Conservation (phyloP, 139 green algal species). For the Ostreobium quekettii region DNA sequence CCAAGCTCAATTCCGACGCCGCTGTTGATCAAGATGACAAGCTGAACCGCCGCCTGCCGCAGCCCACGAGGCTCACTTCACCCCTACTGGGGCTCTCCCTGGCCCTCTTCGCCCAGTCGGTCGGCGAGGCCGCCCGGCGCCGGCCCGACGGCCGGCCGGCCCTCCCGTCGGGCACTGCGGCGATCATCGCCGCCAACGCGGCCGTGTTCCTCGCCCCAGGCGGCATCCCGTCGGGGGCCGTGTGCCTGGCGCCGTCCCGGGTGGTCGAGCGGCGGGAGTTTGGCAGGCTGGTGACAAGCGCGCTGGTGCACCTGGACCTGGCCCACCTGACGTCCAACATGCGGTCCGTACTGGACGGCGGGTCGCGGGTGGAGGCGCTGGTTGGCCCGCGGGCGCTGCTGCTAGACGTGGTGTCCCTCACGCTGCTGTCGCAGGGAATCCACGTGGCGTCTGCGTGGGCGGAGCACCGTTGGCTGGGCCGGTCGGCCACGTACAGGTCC, state of each 20-base stretch:
- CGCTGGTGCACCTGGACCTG: background rate
- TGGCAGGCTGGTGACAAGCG: background rate
- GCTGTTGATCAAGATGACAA: no score
- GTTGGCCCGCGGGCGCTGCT: background rate
- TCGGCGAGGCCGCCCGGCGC: background rate
- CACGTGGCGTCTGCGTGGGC: background rate
- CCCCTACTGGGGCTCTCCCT: background rate
- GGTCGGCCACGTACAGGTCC: background rate
- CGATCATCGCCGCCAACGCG: background rate
- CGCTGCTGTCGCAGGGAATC: slow-evolving; percentile 4
- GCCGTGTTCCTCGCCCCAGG: background rate
- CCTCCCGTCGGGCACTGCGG: background rate
- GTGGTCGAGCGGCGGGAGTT: background rate
- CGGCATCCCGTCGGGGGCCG: background rate
- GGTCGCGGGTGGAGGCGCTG: background rate
- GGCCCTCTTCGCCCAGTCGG: background rate
- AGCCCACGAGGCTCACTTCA: no score
- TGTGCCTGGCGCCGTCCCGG: background rate
- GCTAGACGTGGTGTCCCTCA: background rate
- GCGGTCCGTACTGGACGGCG: background rate
- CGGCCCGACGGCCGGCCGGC: background rate
- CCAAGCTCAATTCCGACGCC: no score
- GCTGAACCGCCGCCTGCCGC: no score
- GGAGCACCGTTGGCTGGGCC: background rate
- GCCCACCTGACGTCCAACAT: slow-evolving; percentile 1